These are phyloP conservation scores for Pythium sukuiense DNA, from an alignment of 352 stramenopile genomes.

Conservation along the genomic window DNA sequence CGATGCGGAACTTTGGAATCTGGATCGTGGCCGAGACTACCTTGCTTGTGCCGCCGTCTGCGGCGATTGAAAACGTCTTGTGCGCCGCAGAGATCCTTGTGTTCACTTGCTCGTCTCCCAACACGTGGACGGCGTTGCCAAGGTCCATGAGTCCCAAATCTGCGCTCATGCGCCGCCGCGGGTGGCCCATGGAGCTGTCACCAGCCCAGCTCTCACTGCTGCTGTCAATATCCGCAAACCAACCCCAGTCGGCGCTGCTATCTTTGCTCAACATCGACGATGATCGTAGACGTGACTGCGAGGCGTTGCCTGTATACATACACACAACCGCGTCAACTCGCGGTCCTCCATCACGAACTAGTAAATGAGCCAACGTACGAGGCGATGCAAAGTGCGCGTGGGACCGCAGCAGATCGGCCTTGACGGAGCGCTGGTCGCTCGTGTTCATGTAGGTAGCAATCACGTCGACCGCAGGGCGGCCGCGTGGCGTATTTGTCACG, in stretches of 20 bases:
- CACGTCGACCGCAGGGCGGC: constrained; percentile 73
- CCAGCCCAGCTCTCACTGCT: constrained; percentile 81
- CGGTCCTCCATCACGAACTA: not conserved
- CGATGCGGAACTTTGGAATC: constrained; percentile 89
- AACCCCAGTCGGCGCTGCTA: constrained; percentile 83
- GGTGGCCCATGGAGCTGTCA: constrained; percentile 62
- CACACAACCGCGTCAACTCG: constrained; percentile 29
- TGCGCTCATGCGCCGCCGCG: constrained; percentile 65
- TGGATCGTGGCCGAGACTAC: constrained; percentile 79
- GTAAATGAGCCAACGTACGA: constrained; percentile 29
- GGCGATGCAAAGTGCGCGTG: constrained; percentile 75
- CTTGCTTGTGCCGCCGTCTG: constrained; percentile 68
- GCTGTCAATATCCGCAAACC: constrained; percentile 88
- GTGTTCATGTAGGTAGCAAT: constrained; percentile 92
- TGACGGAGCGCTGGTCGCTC: constrained; percentile 69
- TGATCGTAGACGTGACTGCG: constrained; percentile 51
- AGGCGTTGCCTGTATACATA: constrained; percentile 17
- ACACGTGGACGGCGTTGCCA: constrained; percentile 60
- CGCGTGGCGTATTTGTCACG: constrained; percentile 65
- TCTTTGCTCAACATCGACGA: constrained; percentile 77
- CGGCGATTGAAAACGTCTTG: constrained; percentile 81
- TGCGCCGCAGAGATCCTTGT: constrained; percentile 80
- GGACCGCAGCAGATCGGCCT: constrained; percentile 74
- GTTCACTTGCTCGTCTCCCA: constrained; percentile 84
- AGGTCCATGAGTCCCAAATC: constrained; percentile 72